These are phyloP conservation scores for Oidium heveae DNA, from an alignment of 2,329 filamentous ascomycete genomes.

Conservation along the genomic window DNA sequence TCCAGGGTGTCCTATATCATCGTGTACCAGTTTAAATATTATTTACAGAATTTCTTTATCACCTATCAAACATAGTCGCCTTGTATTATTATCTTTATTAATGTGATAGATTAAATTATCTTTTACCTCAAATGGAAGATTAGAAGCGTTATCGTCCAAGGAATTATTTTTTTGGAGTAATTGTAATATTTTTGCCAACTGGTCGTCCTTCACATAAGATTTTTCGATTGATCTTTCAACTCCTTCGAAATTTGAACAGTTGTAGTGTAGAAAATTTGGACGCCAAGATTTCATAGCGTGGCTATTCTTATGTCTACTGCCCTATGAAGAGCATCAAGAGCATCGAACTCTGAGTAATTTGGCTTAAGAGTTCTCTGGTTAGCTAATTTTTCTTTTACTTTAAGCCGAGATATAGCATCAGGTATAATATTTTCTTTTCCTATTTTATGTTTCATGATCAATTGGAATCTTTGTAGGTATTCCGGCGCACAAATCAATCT, in stretches of 20 bases:
- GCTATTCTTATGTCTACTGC: not conserved
- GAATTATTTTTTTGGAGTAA: no score
- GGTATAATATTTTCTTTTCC: not conserved
- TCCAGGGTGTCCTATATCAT: not conserved
- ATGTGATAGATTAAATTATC: not conserved
- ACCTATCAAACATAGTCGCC: not conserved
- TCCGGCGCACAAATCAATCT: not conserved
- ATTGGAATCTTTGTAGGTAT: not conserved
- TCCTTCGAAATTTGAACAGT: no score
- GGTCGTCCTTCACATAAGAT: no score
- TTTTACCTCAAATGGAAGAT: not conserved
- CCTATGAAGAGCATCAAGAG: not conserved
- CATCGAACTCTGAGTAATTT: not conserved
- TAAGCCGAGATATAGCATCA: not conserved
- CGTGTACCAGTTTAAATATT: not conserved
- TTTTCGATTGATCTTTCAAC: no score
- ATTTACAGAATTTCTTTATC: not conserved
- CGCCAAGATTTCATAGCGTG: no score
- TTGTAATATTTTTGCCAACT: no score
- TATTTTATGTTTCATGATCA: not conserved
- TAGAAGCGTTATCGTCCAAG: not conserved
- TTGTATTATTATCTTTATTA: not conserved
- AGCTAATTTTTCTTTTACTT: not conserved
- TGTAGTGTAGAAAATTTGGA: no score
- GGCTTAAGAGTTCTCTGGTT: not conserved